Base-by-base conservation (phyloP, 352 stramenopile genomes). In the Globisporangium cederbergense region DNA sequence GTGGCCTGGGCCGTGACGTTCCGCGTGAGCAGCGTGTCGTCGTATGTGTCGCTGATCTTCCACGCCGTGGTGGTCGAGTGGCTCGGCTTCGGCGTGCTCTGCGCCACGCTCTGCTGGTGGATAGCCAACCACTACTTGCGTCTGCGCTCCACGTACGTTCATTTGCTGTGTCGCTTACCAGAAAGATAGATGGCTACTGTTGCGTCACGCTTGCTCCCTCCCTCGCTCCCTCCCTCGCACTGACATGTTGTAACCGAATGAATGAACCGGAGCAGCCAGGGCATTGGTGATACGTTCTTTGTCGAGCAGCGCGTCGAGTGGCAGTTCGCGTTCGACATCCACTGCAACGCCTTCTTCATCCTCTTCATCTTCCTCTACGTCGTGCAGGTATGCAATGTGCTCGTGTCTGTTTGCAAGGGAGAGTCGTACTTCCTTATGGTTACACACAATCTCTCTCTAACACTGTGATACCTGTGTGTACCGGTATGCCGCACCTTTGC, bases 301-400 rank as follows among this genome's bases (percentile, higher is more conserved):
- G 97, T 99, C 22, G 91, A 98, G 65, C 98, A 99, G 80, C 83
- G 86, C 43, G 97, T 99, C 7, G 97, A 99, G 83, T 99, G 96
- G 96, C 83, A 99, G 58, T 99, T 99, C 74, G 96, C 97, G 18
- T 99, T 99, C 76, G 97, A 99, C 81, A 98, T 99, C 69, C 98
- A 99, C 81, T 99, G 95, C 87, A 99, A 99, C 85, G 88, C 96
- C 42, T 99, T 99, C 79, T 98, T 99, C 64, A 90, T 97, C 54
- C 72, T 98, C 34, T 98, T 99, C 69, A 79, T 99, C 9, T 83
- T 98, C 64, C 83, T 98, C 59, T 98, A 98, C 83, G 88, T 98
- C 74, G 74, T 95, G 7, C 82, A 97, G 76, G 81, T 97, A 60
- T 18, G 30, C 6, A 28, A 28, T 3, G 18, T 43, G 14, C 36